These are phyloP conservation scores for Brachypodium distachyon DNA, from an alignment of 202 grass and related monocot genomes.

Conservation along the genomic window DNA sequence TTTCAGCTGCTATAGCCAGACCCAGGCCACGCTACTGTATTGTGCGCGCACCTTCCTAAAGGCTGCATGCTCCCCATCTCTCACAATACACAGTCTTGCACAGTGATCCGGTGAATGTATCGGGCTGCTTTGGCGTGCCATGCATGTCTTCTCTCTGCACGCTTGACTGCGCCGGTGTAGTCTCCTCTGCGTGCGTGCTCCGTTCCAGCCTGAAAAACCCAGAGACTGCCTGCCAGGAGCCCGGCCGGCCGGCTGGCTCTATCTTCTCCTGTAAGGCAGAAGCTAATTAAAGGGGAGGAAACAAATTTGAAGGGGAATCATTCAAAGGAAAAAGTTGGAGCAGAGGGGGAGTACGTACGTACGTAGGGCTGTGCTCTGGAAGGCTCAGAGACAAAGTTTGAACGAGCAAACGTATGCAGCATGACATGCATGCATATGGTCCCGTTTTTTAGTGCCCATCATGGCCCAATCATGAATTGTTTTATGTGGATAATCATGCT, in stretches of 20 bases:
- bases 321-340: not conserved
- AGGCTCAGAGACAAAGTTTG: constrained; percentile 15
- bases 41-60: constrained; percentile 22
- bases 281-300: not conserved
- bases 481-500: not conserved
- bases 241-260: too few relatives aligned
- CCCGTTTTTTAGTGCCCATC: not conserved
- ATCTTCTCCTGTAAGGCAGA: not conserved
- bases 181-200: constrained; percentile 7
- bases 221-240: not conserved
- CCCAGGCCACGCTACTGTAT: constrained; percentile 4
- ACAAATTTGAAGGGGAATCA: constrained; percentile 6
- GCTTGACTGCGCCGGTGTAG: constrained; percentile 31
- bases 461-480: not conserved
- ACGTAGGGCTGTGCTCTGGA: not conserved
- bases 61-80: not conserved
- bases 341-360: too few relatives aligned
- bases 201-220: not conserved
- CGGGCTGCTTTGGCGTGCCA: constrained; percentile 7
- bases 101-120: constrained; percentile 18
- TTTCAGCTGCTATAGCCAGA: too few relatives aligned
- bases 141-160: constrained; percentile 1
- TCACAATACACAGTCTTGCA: not conserved
- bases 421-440: not conserved
- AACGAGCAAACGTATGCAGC: not conserved